Evolutionary conservation across 768 basidiomycete species (phyloP).

Genomic region (Leccinum obscurum): DNA sequence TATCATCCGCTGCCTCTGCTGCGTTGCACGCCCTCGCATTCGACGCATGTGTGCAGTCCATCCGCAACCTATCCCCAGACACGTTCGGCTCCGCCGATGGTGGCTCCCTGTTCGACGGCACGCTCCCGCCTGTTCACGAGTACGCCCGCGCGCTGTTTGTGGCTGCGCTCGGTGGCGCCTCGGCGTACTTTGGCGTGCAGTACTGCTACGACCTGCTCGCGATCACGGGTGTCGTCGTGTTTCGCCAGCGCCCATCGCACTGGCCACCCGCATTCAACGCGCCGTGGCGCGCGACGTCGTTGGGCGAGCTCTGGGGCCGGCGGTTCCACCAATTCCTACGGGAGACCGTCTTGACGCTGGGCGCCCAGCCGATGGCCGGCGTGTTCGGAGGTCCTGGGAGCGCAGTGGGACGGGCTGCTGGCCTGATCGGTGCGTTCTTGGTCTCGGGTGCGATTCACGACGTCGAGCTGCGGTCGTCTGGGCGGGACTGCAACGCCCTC

Average conservation of each 20-base stretch:
- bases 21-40: conserved; percentile 13
- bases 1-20: background rate
- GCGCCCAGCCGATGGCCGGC: conserved; percentile 42
- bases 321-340: conserved; percentile 72
- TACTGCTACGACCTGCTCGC: conserved; percentile 41
- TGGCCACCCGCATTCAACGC: conserved; percentile 65
- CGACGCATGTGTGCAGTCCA: conserved; percentile 16
- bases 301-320: conserved; percentile 60
- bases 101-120: conserved; percentile 36
- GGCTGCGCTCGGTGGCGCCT: conserved; percentile 41
- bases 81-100: conserved; percentile 38
- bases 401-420: conserved; percentile 36
- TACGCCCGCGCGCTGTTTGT: conserved; percentile 44
- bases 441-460: conserved; percentile 60
- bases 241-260: conserved; percentile 47
- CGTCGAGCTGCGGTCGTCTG: conserved; percentile 55
- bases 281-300: conserved; percentile 58
- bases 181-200: conserved; percentile 48
- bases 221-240: conserved; percentile 44
- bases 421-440: conserved; percentile 56
- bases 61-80: conserved; percentile 37
- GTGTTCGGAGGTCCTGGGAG: conserved; percentile 40
- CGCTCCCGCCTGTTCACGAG: conserved; percentile 32
- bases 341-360: conserved; percentile 51
- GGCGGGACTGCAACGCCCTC: conserved; percentile 44